Evolutionary conservation across 2,329 filamentous ascomycete species (phyloP).

Genomic region (Claviceps arundinis): DNA sequence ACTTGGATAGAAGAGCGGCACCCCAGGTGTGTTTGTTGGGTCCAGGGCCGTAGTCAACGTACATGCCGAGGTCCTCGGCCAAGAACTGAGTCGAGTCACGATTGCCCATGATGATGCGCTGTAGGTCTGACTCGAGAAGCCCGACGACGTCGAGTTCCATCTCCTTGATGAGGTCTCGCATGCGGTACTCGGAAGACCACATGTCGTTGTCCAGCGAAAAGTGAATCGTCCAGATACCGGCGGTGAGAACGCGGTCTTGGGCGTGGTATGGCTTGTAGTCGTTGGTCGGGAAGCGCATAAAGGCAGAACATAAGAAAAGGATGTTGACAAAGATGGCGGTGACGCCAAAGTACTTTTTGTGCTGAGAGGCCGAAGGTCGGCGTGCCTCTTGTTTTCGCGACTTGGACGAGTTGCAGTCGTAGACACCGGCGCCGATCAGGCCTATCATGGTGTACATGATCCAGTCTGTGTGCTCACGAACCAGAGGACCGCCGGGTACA

Average conservation of each 20-base stretch:
- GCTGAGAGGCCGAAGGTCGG: slow-evolving; percentile 22
- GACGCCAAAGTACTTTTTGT: slow-evolving; percentile 38
- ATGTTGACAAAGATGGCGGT: slow-evolving; percentile 66
- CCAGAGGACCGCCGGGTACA: slow-evolving; percentile 81
- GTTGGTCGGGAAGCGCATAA: slow-evolving; percentile 82
- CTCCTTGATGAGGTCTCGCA: slow-evolving; percentile 82
- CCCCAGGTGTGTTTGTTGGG: slow-evolving; percentile 99
- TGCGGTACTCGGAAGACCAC: slow-evolving; percentile 93
- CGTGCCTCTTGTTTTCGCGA: slow-evolving; percentile 22
- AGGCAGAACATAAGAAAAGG: slow-evolving; percentile 66
- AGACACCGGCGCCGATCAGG: slow-evolving; percentile 71
- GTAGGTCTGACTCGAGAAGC: slow-evolving; percentile 82
- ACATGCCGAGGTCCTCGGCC: slow-evolving; percentile 95
- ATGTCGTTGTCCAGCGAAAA: slow-evolving; percentile 97
- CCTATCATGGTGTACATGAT: slow-evolving; percentile 82
- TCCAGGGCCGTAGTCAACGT: slow-evolving; percentile 90
- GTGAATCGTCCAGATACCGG: slow-evolving; percentile 97
- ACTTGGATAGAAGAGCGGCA: slow-evolving; percentile 82
- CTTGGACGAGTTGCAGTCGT: slow-evolving; percentile 48
- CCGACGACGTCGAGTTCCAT: slow-evolving; percentile 95
- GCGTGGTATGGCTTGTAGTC: slow-evolving; percentile 84
- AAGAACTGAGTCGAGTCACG: slow-evolving; percentile 90
- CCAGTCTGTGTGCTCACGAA: slow-evolving; percentile 92
- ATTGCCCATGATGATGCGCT: slow-evolving; percentile 99
- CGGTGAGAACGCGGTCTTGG: slow-evolving; percentile 76